Evolutionary conservation across 345 rosid species (phyloP), one percentile per base, ranked within the genome.

Genomic region (Eucalyptus caleyi): DNA sequence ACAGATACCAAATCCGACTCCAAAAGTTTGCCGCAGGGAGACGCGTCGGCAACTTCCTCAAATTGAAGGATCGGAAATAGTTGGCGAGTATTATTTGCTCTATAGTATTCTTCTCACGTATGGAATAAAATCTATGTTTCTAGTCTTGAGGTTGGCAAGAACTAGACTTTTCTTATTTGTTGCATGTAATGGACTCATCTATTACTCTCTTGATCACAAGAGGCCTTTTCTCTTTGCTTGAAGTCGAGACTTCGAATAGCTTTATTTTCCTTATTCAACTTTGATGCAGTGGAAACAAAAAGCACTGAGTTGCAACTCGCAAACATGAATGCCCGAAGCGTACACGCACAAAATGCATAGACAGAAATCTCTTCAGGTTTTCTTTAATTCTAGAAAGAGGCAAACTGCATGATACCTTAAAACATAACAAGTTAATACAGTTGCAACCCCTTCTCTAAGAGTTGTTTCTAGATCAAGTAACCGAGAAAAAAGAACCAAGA

Each of bases 121-220:
- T n/a, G 21, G 51, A 34, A 67, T 67, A 8, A 15, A 16, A 67
- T 67, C 37, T 67, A 8, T 67, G 77, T n/a, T 67, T n/a, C 77
- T n/a, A n/a, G 40, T 65, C 5, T n/a, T n/a, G 77, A 65, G 77
- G 77, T 65, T n/a, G 18, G 9, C 77, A 65, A 65, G 37, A n/a
- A 15, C 77, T 65, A 7, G 77, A 65, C 37, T 65, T 9, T 15
- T 15, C 9, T 4, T 65, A 11, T 65, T 8, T 7, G 77, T 65
- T 65, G 37, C 37, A 7, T 65, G 77, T 65, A 65, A 32, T 65
- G 21, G 37, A 65, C 37, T n/a, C 77, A 65, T 69, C 44, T 8
- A 69, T 69, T 34, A 67, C 1, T 32, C 0, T 0, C 2, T 32
- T 69, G 11, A 32, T 32, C 42, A 0, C 9, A 32, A 1, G 0